Base-by-base conservation (phyloP, 352 stramenopile species). In the Phytophthora podocarpi region DNA sequence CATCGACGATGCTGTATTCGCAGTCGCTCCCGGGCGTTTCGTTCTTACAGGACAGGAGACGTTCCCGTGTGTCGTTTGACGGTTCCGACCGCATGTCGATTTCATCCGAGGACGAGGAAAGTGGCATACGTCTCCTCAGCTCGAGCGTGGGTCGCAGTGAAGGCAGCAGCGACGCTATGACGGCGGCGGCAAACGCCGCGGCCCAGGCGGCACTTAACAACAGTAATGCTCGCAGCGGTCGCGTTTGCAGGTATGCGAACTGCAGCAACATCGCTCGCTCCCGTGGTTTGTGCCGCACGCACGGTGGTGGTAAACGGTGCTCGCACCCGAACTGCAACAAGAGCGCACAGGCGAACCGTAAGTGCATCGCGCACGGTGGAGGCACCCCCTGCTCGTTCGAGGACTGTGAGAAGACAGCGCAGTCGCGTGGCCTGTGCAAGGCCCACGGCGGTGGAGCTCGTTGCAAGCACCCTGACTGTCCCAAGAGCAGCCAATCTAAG, bases 181-280 rank as follows among this genome's bases (percentile, higher is more conserved):
- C 61, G 9, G 51, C 75, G 1, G 61, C 55, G 6, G 51, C 50
- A 9, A 69, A 59, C 16, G 67, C 61, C 24, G 53, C 63, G 5
- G 63, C 58, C 11, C 53, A 67, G 16, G 67, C 46, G 31, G 66
- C 59, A 18, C 48, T 76, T 15, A 70, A 63, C 47, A 65, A 59
- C 28, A 39, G 6, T 18, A 67, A 49, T 28, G 58, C 53, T 27
- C 84, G 82, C 54, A 90, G 76, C 15, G 85, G 84, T 34, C 86
- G 86, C 34, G 82, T 95, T 6, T 95, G 85, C 37, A 76, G 85
- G 35, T 90, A 90, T 47, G 78, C 81, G 1, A 86, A 92, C 60
- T 95, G 87, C 78, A 92, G 86, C 59, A 95, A 94, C 54, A 91
- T 94, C 42, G 85, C 85, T 50, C 83, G 85, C 11, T 94, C 85